These are phyloP conservation scores for Naganishia kalamii DNA, from an alignment of 768 basidiomycete genomes.

Conservation along the genomic window DNA sequence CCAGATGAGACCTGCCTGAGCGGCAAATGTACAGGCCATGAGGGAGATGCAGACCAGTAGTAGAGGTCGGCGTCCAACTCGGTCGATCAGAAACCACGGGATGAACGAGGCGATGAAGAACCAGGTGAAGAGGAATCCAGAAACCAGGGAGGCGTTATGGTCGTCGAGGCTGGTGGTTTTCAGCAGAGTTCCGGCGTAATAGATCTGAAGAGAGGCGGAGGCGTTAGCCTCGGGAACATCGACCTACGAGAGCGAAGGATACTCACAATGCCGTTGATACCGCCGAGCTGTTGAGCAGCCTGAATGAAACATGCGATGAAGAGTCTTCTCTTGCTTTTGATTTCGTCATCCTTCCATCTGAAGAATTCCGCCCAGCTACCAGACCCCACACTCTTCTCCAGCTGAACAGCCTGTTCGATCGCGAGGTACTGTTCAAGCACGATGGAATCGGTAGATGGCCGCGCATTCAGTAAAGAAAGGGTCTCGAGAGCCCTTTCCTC, in stretches of 20 bases:
- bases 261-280: constrained; percentile 34
- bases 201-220: constrained; percentile 23
- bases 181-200: constrained; percentile 32
- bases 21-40: constrained; percentile 31
- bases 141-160: constrained; percentile 29
- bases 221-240: not conserved
- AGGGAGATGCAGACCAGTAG: constrained; percentile 33
- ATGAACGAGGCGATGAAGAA: constrained; percentile 45
- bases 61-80: constrained; percentile 32
- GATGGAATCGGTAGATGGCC: constrained; percentile 19
- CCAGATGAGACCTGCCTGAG: constrained; percentile 31
- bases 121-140: constrained; percentile 39
- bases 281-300: constrained; percentile 36
- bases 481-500: constrained; percentile 23
- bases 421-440: constrained; percentile 25
- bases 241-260: not conserved
- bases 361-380: constrained; percentile 33
- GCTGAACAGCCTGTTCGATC: constrained; percentile 24
- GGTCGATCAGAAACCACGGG: constrained; percentile 42
- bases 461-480: constrained; percentile 25
- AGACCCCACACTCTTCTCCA: constrained; percentile 26
- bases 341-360: constrained; percentile 24
- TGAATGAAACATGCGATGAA: constrained; percentile 37
- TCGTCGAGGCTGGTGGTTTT: constrained; percentile 24
- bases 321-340: constrained; percentile 32